Base-by-base conservation (phyloP, 805 yeast species). In the Komagataella ulmi region DNA sequence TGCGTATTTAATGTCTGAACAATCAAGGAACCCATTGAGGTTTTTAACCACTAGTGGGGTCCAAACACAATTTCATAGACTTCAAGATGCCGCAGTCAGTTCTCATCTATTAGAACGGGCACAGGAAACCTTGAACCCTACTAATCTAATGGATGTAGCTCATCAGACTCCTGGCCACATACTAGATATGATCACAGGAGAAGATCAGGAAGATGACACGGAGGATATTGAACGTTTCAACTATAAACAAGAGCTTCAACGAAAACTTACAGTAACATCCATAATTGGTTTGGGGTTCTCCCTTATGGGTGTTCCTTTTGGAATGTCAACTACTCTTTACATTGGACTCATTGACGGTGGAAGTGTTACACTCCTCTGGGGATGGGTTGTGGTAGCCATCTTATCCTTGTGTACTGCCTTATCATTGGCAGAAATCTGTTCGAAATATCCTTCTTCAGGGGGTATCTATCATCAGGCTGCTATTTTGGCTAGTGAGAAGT, bases 251-350 rank as follows among this genome's bases (percentile, higher is more conserved):
- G 85, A 81, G 48, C 67, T 86, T 54, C 80, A 79, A 54, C 73
- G 88, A 57, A 80, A 83, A 54, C 71, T 85, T 52, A 81, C 87
- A 0, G 81, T 83, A 8, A 70, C 80, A 1, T 82, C 90, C 0
- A 79, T 86, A 47, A 77, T 86, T 19, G 95, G 93, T 3, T 67
- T 86, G 21, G 91, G 93, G 0, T 85, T 86, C 61, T 80, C 89
- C 1, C 66, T 86, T 36, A 84, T 86, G 90, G 86, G 88, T 46
- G 90, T 88, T 0, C 91, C 90, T 0, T 74, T 85, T 58, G 89
- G 91, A 1, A 74, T 86, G 58, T 79, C 88, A 7, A 79, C 88
- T 3, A 84, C 89, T 1, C 70, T 86, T 62, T 79, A 83, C 59
- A 81, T 83, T 30, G 84, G 87, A 3, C 66, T 86, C 51, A 73